phyloP scores from a whole-genome alignment of 345 rosid species.

The Lenwebbia sp. region DNA sequence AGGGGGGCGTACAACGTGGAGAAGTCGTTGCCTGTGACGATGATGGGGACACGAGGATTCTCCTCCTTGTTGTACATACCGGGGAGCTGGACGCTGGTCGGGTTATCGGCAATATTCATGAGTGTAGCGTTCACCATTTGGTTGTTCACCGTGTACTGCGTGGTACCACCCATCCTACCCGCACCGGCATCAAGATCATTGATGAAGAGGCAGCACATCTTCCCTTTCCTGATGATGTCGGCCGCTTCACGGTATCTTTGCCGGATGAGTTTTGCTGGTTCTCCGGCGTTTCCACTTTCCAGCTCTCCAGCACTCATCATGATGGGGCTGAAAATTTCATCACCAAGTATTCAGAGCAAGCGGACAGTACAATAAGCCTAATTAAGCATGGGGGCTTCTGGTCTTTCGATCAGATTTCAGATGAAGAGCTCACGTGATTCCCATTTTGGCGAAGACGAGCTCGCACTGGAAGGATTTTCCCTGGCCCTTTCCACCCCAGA shows the following conservation, averaged over 20 bases:
- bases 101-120: constrained; percentile 13
- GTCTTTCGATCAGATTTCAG: not conserved
- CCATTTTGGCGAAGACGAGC: constrained; percentile 7
- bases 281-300: constrained; percentile 11
- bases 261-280: constrained; percentile 10
- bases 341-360: not conserved
- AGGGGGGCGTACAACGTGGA: constrained; percentile 15
- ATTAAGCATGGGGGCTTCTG: not conserved
- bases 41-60: constrained; percentile 10
- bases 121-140: constrained; percentile 16
- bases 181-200: constrained; percentile 14
- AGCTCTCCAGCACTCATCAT: constrained; percentile 15
- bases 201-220: constrained; percentile 16
- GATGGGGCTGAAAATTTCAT: constrained; percentile 3
- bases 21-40: constrained; percentile 11
- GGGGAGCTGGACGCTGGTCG: constrained; percentile 14
- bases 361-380: not conserved
- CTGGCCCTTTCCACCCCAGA: constrained; percentile 10
- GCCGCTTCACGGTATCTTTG: constrained; percentile 10
- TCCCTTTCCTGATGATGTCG: constrained; percentile 9
- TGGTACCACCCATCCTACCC: constrained; percentile 10
- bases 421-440: constrained; percentile 2
- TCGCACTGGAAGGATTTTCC: constrained; percentile 12
- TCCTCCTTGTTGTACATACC: constrained; percentile 18
- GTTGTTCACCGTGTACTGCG: constrained; percentile 15